These are phyloP conservation scores for Trifolium dubium DNA, from an alignment of 306 rosid genomes.

Conservation along the genomic window DNA sequence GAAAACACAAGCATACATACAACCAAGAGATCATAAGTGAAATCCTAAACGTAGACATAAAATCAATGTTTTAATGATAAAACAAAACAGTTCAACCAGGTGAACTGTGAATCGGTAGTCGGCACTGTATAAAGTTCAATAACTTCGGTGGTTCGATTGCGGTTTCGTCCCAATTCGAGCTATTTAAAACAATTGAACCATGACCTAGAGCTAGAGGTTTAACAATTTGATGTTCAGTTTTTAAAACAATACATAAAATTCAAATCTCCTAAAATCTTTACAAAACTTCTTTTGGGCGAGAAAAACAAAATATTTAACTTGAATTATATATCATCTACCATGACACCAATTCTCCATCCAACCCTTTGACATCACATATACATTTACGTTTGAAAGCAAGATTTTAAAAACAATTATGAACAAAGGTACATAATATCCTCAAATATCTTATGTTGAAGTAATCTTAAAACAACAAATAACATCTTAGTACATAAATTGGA, in stretches of 20 bases:
- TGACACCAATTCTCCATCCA: slow-evolving; percentile 11
- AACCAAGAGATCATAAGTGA: slow-evolving; percentile 19
- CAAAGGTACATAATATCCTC: slow-evolving; percentile 17
- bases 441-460: slow-evolving; percentile 3
- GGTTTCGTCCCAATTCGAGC: not conserved
- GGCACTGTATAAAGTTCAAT: not conserved
- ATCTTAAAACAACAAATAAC: slow-evolving; percentile 32
- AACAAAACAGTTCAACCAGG: not conserved
- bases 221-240: not conserved
- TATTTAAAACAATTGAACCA: not conserved
- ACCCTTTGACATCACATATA: slow-evolving; percentile 36
- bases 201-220: not conserved
- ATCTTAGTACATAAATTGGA: slow-evolving; percentile 15
- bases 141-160: not conserved
- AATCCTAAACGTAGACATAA: slow-evolving; percentile 9
- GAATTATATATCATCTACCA: slow-evolving; percentile 24
- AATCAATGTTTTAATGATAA: slow-evolving; percentile 10
- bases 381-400: slow-evolving; percentile 13
- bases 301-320: slow-evolving; percentile 25
- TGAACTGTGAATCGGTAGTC: not conserved
- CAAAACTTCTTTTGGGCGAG: slow-evolving; percentile 23
- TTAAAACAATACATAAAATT: not conserved
- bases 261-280: slow-evolving; percentile 23
- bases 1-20: not conserved
- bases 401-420: slow-evolving; percentile 15